Evolutionary conservation across 129 eudicot species (phyloP), one percentile per base, ranked within the genome.

Genomic region (Ambrosia artemisiifolia): DNA sequence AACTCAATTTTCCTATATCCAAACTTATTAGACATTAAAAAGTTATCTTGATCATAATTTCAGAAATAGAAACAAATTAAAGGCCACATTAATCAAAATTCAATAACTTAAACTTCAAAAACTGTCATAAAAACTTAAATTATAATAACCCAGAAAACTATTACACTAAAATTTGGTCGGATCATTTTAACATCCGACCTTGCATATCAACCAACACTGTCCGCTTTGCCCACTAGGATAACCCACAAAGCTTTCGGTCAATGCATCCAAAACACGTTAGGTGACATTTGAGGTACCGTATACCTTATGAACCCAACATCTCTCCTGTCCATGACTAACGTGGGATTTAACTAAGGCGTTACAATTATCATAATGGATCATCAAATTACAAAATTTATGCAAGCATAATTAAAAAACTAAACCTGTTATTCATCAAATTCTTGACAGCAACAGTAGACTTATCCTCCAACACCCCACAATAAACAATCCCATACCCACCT

Each of bases 401-500:
- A n/a, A n/a, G n/a, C n/a, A n/a, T n/a, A n/a, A n/a, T n/a, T n/a
- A n/a, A n/a, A n/a, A n/a, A n/a, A 38, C 12, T n/a, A 16, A 67
- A 90, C 96, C 88, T 86, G 86, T 89, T 86, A 69, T 89, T 89
- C 73, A 91, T 91, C 83, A 91, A 83, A 83, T 91, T 91, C 80
- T 91, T 91, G 64, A 91, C 97, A 75, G 97, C 97, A 70, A 91
- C 86, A 12, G 63, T 79, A 2, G 84, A 75, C 14, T 78, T 75
- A 75, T 91, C 97, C 42, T 62, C 78, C 83, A 87, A 65, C 42
- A 77, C 53, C 4, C 95, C 97, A 33, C 76, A 64, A 74, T 91
- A 91, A 69, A 91, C 97, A 79, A 91, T 91, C 72, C 97, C 97
- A 85, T 91, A 87, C 48, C 97, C 97, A 59, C 97, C 97, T 83